Evolutionary conservation across 805 yeast species (phyloP).

Genomic region (Sungouiozyma ichnusensis): DNA sequence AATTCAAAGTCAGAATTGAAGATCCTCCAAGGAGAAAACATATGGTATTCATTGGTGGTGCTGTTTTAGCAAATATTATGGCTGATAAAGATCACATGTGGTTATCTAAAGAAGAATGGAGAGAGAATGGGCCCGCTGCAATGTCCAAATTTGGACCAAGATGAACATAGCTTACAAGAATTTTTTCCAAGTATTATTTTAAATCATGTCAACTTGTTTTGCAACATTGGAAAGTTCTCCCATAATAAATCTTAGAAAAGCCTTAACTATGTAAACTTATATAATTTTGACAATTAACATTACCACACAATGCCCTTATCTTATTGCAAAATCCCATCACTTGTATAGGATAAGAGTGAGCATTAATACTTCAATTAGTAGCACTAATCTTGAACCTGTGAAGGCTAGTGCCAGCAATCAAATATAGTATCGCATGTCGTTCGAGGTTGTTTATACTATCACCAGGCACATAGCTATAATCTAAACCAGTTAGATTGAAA

Average conservation of each 20-base stretch:
- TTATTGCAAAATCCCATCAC: too few relatives aligned
- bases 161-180: constrained; percentile 26
- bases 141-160: constrained; percentile 88
- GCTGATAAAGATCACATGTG: constrained; percentile 98
- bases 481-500: constrained; percentile 14
- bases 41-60: constrained; percentile 98
- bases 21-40: constrained; percentile 98
- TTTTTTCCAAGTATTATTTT: neutral
- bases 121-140: constrained; percentile 84
- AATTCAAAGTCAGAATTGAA: constrained; percentile 92
- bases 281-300: neutral
- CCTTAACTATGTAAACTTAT: neutral
- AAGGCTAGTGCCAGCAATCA: constrained; percentile 1
- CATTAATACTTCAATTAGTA: neutral
- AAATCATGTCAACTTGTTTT: too few relatives aligned
- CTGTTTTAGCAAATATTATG: constrained; percentile 95
- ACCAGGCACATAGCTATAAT: constrained; percentile 12
- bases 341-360: too few relatives aligned
- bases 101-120: constrained; percentile 95
- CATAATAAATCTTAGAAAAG: neutral
- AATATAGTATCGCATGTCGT: constrained; percentile 12
- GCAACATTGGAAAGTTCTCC: too few relatives aligned
- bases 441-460: constrained; percentile 5
- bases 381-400: constrained; percentile 4
- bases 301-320: too few relatives aligned